Conservation (phyloP, 2,329 filamentous ascomycete species). For the Fusarium tricinctum region DNA sequence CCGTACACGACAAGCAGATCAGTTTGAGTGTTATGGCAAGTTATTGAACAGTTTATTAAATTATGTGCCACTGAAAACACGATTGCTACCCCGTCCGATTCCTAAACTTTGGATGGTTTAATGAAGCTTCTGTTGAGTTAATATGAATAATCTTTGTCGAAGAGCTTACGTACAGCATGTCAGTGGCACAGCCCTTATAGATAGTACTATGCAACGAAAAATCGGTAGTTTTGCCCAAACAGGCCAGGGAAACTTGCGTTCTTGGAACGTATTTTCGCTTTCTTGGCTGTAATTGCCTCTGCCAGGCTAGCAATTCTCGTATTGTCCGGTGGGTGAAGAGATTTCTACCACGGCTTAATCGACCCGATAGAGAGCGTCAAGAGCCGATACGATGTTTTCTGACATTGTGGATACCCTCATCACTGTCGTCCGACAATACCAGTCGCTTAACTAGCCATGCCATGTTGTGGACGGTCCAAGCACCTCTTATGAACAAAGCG, state of each 20-base stretch:
- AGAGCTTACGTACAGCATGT: constrained; percentile 4
- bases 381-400: constrained; percentile 30
- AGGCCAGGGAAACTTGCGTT: background rate
- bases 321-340: constrained; percentile 14
- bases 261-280: background rate
- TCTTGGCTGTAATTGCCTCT: background rate
- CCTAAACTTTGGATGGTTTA: background rate
- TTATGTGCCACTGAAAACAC: background rate
- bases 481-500: constrained; percentile 35
- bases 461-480: constrained; percentile 8
- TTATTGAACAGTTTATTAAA: background rate
- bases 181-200: background rate
- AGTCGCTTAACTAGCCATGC: constrained; percentile 13
- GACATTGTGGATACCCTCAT: constrained; percentile 37
- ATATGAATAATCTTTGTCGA: background rate
- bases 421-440: constrained; percentile 22
- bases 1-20: background rate
- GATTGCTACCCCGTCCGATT: background rate
- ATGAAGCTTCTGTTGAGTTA: background rate
- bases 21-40: background rate
- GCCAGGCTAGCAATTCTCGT: constrained; percentile 1
- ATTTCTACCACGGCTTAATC: constrained; percentile 25
- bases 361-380: constrained; percentile 31
- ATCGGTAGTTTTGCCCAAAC: constrained; percentile 9
- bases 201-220: background rate